Evolutionary conservation across 2,329 filamentous ascomycete genomes (phyloP).

Genomic region (Aspergillus aculeatus): DNA sequence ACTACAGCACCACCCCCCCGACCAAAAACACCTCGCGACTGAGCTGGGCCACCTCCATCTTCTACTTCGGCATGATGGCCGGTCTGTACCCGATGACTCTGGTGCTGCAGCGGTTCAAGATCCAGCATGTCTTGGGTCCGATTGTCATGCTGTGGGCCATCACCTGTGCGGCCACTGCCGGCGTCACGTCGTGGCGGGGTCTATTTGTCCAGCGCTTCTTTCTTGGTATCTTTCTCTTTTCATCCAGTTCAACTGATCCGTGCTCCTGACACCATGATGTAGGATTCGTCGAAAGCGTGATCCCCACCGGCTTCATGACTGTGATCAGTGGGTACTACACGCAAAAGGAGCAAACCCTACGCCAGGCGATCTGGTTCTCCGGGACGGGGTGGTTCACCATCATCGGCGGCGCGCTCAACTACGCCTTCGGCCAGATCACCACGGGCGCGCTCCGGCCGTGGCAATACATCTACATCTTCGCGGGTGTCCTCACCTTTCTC

Average conservation of each 20-base stretch:
- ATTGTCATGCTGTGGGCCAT: slow-evolving; percentile 60
- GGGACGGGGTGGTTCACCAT: slow-evolving; percentile 58
- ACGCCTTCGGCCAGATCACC: slow-evolving; percentile 64
- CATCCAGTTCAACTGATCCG: neutral
- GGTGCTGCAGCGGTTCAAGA: slow-evolving; percentile 65
- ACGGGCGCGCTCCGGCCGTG: slow-evolving; percentile 57
- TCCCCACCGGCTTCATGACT: slow-evolving; percentile 67
- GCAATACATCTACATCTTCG: slow-evolving; percentile 71
- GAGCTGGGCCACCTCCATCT: slow-evolving; percentile 74
- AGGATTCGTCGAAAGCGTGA: slow-evolving; percentile 61
- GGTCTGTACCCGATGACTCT: slow-evolving; percentile 74
- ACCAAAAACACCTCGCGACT: slow-evolving; percentile 66
- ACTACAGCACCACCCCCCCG: slow-evolving; percentile 53
- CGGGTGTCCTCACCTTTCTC: slow-evolving; percentile 61
- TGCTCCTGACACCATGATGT: slow-evolving; percentile 2
- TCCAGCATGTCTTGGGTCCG: slow-evolving; percentile 62
- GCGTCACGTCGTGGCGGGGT: slow-evolving; percentile 62
- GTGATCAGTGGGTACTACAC: slow-evolving; percentile 64
- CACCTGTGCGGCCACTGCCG: slow-evolving; percentile 67
- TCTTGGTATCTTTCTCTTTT: slow-evolving; percentile 36
- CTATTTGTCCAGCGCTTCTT: slow-evolving; percentile 68
- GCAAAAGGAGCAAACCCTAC: slow-evolving; percentile 62
- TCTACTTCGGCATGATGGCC: slow-evolving; percentile 77
- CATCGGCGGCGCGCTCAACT: slow-evolving; percentile 64
- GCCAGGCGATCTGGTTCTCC: slow-evolving; percentile 69